A percentile compares a stretch with the other conserved stretches of the same genome.
Conservation (phyloP, 176 grass and related monocot species). For the Musa acuminata region DNA sequence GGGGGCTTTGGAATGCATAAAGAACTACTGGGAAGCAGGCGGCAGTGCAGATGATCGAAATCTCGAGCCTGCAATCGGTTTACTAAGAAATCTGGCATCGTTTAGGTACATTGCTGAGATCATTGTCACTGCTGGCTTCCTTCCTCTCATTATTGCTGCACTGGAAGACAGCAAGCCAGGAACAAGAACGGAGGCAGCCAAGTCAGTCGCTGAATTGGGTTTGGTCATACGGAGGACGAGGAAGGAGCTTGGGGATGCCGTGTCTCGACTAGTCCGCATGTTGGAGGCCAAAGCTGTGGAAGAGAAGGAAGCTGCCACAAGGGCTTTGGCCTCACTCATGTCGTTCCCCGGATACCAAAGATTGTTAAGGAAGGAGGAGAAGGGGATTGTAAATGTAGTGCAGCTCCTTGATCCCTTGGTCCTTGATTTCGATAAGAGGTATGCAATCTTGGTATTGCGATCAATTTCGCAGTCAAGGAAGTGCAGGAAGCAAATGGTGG, state of each 20-base stretch:
- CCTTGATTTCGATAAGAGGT: slow-evolving; percentile 34
- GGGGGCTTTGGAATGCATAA: slow-evolving; percentile 56
- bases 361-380: slow-evolving; percentile 60
- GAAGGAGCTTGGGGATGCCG: slow-evolving; percentile 31
- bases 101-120: slow-evolving; percentile 81
- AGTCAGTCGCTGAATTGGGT: slow-evolving; percentile 49
- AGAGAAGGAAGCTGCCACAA: slow-evolving; percentile 48
- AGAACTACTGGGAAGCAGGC: slow-evolving; percentile 45
- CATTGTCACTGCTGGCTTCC: slow-evolving; percentile 30
- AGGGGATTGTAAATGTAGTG: slow-evolving; percentile 52
- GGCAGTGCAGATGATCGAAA: slow-evolving; percentile 28
- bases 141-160: slow-evolving; percentile 32
- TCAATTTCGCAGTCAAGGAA: slow-evolving; percentile 48
- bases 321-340: slow-evolving; percentile 46
- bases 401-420: slow-evolving; percentile 53
- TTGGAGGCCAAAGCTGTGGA: slow-evolving; percentile 37
- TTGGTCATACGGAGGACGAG: slow-evolving; percentile 21
- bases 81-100: slow-evolving; percentile 57
- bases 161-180: slow-evolving; percentile 28
- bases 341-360: slow-evolving; percentile 31
- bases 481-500: slow-evolving; percentile 78
- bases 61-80: slow-evolving; percentile 49
- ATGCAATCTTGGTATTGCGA: slow-evolving; percentile 37
- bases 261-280: slow-evolving; percentile 55
- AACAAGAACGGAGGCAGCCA: slow-evolving; percentile 45